Evolutionary conservation across 805 yeast genomes (phyloP).

Genomic region (Wickerhamiella azyma): DNA sequence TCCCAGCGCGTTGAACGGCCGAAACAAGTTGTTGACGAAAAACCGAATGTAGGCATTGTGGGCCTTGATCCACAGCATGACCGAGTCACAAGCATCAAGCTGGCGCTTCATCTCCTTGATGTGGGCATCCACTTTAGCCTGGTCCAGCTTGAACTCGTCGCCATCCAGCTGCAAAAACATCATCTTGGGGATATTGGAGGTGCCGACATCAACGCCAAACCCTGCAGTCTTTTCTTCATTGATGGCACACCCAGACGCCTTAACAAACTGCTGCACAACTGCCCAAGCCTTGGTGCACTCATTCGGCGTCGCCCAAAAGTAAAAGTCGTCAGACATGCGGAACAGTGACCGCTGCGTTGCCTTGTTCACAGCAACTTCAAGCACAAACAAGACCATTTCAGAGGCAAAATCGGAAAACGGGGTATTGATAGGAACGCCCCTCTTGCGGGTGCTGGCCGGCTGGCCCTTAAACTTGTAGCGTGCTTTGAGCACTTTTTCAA

Average conservation of each 20-base stretch:
- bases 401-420: neutral
- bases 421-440: neutral
- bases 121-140: neutral
- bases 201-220: neutral
- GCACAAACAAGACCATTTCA: neutral
- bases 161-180: neutral
- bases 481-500: neutral
- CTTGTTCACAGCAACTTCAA: conserved; percentile 3
- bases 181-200: neutral
- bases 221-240: conserved; percentile 5
- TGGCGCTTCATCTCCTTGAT: conserved; percentile 2
- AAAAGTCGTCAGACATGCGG: conserved; percentile 3
- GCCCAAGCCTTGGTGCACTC: neutral
- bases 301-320: neutral
- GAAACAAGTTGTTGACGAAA: neutral
- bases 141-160: neutral
- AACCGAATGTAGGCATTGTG: neutral
- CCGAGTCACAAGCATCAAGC: neutral
- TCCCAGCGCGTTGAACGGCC: neutral
- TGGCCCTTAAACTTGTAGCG: neutral
- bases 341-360: neutral
- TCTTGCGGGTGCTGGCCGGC: neutral
- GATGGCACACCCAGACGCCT: neutral
- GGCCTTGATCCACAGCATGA: neutral
- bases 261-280: neutral